Base-by-base conservation (phyloP, 805 yeast species). In the Kodamaea restingae region DNA sequence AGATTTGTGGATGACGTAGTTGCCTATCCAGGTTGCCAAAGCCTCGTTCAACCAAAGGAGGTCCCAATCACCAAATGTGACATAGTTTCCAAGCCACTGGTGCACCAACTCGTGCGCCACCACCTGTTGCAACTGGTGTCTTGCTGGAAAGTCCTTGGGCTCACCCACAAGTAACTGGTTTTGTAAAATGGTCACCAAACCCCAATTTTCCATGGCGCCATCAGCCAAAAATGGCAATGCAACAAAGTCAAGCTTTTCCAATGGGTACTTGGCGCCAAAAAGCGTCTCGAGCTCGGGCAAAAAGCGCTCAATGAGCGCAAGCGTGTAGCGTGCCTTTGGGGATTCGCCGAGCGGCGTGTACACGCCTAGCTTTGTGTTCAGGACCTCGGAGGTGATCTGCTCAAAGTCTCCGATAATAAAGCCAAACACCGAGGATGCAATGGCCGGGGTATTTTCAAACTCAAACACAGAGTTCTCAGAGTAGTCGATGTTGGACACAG, bases 201-300 rank as follows among this genome's bases (percentile, higher is more conserved):
- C 84, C 76, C 83, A 80, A 55, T 84, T 84, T 55, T 85, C 95
- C 80, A 83, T 84, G 2, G 86, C 95, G 42, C 85, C 84, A 54
- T 84, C 91, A 20, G 78, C 70, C 40, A 85, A 63, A 49, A 79
- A 81, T 7, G 93, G 93, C 7, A 85, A 56, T 1, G 84, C 75
- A 3, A 80, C 75, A 34, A 85, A 60, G 52, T 84, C 93, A 18
- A 85, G 58, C 48, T 85, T 84, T 2, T 68, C 61, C 42, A 81
- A 59, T 1, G 91, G 91, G 50, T 70, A 83, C 1, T 52, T 47
- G 9, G 49, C 50, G 1, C 68, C 65, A 36, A 82, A 71, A 22
- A 68, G 63, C 0, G 55, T 35, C 36, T 70, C 77, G 30, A 82
- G 44, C 4, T 64, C 44, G 4, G 82, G 81, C 12, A 84, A 54